Percentiles rank a stretch among this genome's conserved stretches.
phyloP scores from a whole-genome alignment of 129 eudicot species.

The Pseudognaphalium luteoalbum region DNA sequence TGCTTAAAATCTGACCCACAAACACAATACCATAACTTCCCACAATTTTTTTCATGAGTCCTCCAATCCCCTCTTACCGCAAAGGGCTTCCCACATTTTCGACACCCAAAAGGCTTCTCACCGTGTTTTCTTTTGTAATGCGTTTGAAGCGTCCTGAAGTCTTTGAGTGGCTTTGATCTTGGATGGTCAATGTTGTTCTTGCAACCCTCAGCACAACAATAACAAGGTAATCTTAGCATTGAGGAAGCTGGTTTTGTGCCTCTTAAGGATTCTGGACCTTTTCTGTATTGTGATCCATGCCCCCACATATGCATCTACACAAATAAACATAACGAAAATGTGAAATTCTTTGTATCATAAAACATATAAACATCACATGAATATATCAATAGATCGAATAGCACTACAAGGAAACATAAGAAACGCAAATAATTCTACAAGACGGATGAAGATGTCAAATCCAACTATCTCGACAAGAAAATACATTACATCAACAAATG shows the following conservation, averaged over 20 bases:
- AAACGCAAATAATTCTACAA: neutral
- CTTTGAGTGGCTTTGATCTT: constrained; percentile 84
- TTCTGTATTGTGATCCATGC: constrained; percentile 85
- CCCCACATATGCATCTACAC: constrained; percentile 98
- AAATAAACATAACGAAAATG: constrained; percentile 6
- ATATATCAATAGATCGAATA: neutral
- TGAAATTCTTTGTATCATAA: neutral
- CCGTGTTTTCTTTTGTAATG: constrained; percentile 95
- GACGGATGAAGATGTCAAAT: neutral
- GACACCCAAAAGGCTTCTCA: constrained; percentile 58
- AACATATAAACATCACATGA: neutral
- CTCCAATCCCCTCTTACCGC: constrained; percentile 97
- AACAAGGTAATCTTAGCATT: constrained; percentile 71
- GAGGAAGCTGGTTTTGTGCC: constrained; percentile 71
- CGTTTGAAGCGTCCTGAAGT: constrained; percentile 81
- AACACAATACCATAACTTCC: constrained; percentile 81
- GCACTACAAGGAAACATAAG: neutral
- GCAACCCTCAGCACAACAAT: constrained; percentile 92
- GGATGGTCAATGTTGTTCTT: constrained; percentile 88
- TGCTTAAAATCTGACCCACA: constrained; percentile 97
- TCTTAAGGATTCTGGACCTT: constrained; percentile 81
- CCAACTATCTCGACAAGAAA: no score
- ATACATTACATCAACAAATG: no score
- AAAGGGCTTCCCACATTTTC: constrained; percentile 76
- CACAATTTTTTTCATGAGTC: constrained; percentile 88